Evolutionary conservation across 768 basidiomycete species (phyloP).

Genomic region (Trametes meyenii): DNA sequence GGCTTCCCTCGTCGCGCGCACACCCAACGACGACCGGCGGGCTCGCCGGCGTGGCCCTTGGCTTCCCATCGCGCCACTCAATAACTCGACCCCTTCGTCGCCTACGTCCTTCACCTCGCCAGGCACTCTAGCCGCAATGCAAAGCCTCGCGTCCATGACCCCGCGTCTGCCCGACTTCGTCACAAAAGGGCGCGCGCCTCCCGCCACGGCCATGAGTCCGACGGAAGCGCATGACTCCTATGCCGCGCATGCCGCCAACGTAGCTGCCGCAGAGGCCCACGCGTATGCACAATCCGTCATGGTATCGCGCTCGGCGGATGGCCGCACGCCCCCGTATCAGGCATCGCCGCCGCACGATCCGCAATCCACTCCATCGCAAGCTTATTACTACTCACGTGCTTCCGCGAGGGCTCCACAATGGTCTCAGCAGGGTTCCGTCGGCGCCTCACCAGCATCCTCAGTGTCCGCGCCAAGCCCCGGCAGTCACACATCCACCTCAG

Average conservation of each 20-base stretch:
- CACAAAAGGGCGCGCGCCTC: conserved; percentile 13
- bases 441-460: background rate
- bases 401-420: conserved; percentile 6
- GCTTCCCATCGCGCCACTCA: conserved; percentile 22
- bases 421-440: conserved; percentile 8
- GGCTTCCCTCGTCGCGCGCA: conserved; percentile 19
- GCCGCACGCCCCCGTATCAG: background rate
- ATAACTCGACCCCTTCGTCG: conserved; percentile 15
- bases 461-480: conserved; percentile 17
- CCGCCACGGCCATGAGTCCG: background rate
- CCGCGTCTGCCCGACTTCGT: conserved; percentile 27
- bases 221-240: conserved; percentile 6
- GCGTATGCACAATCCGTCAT: conserved; percentile 7
- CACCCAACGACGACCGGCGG: conserved; percentile 21
- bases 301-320: background rate
- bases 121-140: conserved; percentile 25
- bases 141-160: conserved; percentile 26
- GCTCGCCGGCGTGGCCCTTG: conserved; percentile 25
- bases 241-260: background rate
- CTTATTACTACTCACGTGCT: conserved; percentile 11
- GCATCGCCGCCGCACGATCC: background rate
- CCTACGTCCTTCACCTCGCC: conserved; percentile 19
- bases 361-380: conserved; percentile 2
- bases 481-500: conserved; percentile 16
- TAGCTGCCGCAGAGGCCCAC: background rate